Base-by-base conservation (phyloP, 805 yeast species). In the Metschnikowia arizonensis region DNA sequence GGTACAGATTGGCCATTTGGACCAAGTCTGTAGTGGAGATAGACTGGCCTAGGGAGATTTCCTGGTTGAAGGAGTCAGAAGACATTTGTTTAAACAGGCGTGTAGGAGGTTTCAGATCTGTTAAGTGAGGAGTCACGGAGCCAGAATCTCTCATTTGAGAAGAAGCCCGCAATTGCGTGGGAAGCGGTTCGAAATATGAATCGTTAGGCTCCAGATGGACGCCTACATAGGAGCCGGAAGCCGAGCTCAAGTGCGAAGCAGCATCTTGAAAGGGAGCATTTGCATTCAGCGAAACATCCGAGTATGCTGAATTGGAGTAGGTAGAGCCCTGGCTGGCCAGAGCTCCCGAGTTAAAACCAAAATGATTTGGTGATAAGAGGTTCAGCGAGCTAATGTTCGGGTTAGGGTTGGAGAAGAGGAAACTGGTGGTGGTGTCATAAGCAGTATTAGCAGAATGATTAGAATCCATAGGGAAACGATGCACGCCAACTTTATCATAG, bases 21-120 rank as follows among this genome's bases (percentile, higher is more conserved):
- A 33, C 50, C 46, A 70, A 58, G 50, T 70, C 66, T 0, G 71
- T 64, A 40, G 61, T 56, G 21, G 69, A 64, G 2, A 70, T 59
- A 4, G 73, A 67, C 30, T 64, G 70, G 2, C 76, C 76, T 29
- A 70, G 56, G 1, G 58, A 64, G 15, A 70, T 68, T 48, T 68
- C 74, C 19, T 56, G 55, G 42, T 63, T 68, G 48, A 67, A 68
- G 3, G 52, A 36, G 35, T 55, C 57, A 14, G n/a, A 40, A 11
- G 33, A 26, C n/a, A 30, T 44, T 15, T 21, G 15, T 12, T n/a
- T n/a, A n/a, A n/a, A n/a, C n/a, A n/a, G n/a, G n/a, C n/a, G n/a
- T n/a, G n/a, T n/a, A n/a, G n/a, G n/a, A n/a, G n/a, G n/a, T n/a
- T n/a, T n/a, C n/a, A n/a, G 25, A 6, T 28, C 31, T 24, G 10